phyloP scores from a whole-genome alignment of 805 yeast species.

The Saccharomyces paradoxus region DNA sequence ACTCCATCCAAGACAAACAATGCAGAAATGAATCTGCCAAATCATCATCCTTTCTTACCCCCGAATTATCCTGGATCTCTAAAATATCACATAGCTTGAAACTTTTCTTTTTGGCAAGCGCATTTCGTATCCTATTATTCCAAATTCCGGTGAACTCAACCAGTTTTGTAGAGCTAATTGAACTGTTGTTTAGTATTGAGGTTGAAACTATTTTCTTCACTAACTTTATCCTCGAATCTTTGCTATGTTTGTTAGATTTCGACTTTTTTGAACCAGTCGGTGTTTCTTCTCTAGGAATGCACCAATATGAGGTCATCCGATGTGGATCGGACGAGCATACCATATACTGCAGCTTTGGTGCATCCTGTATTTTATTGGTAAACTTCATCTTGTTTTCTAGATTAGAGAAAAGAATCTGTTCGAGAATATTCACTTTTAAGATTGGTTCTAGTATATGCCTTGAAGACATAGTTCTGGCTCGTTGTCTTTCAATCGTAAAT shows the following conservation, averaged over 20 bases:
- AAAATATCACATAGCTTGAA: background rate
- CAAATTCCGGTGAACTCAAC: background rate
- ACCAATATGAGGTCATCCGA: conserved; percentile 25
- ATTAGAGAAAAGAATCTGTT: conserved; percentile 27
- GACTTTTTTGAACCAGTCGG: background rate
- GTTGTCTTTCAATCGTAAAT: conserved; percentile 48
- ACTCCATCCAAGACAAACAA: conserved; percentile 42
- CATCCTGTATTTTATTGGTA: background rate
- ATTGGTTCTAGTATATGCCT: conserved; percentile 43
- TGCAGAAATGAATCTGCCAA: conserved; percentile 59
- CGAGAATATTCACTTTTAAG: conserved; percentile 46
- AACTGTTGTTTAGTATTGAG: background rate
- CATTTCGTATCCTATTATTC: background rate
- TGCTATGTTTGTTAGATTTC: conserved; percentile 1
- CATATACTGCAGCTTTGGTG: conserved; percentile 2
- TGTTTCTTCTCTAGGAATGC: conserved; percentile 1
- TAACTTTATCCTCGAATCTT: conserved; percentile 1
- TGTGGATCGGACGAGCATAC: conserved; percentile 24
- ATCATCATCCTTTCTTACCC: conserved; percentile 49
- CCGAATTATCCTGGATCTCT: conserved; percentile 7
- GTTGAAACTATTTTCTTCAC: conserved; percentile 1
- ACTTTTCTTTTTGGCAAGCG: background rate
- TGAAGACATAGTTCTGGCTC: conserved; percentile 43
- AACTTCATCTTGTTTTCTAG: conserved; percentile 5
- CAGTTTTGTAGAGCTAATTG: background rate